Percentiles rank a stretch among this genome's conserved stretches.
Evolutionary conservation across 371 early-diverging fungal genomes (phyloP).

Genomic region (Apophysomyces variabilis): DNA sequence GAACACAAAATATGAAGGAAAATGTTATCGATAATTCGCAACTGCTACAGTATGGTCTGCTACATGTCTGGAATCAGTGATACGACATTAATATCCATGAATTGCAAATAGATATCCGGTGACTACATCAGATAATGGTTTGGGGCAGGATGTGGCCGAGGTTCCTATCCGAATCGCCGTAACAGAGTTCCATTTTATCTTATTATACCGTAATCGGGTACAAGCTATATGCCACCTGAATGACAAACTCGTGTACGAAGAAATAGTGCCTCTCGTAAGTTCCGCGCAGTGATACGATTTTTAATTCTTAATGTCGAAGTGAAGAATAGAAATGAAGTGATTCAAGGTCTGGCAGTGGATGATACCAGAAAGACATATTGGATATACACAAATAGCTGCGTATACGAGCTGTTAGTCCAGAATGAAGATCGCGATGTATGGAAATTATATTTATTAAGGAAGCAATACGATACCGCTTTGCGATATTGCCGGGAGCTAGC

Average conservation of each 20-base stretch:
- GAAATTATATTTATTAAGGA: slow-evolving; percentile 76
- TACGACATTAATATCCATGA: not conserved
- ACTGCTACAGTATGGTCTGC: slow-evolving; percentile 61
- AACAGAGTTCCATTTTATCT: slow-evolving; percentile 84
- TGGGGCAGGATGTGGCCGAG: slow-evolving; percentile 40
- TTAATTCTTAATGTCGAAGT: not conserved
- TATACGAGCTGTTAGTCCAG: slow-evolving; percentile 85
- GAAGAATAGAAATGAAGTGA: slow-evolving; percentile 52
- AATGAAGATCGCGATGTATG: slow-evolving; percentile 92
- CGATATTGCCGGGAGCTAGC: slow-evolving; percentile 69
- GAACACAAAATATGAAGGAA: slow-evolving; percentile 70
- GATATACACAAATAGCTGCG: slow-evolving; percentile 76
- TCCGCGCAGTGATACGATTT: not conserved
- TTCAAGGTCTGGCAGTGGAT: slow-evolving; percentile 72
- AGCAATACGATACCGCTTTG: slow-evolving; percentile 73
- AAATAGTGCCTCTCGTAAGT: slow-evolving; percentile 66
- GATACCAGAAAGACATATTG: slow-evolving; percentile 79
- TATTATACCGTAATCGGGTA: slow-evolving; percentile 72
- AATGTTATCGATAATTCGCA: slow-evolving; percentile 75
- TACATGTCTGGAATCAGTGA: slow-evolving; percentile 13
- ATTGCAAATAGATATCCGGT: slow-evolving; percentile 48
- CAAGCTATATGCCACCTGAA: slow-evolving; percentile 77
- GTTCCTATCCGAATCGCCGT: slow-evolving; percentile 73
- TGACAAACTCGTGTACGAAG: slow-evolving; percentile 78
- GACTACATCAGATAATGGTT: slow-evolving; percentile 44